Percentiles rank a stretch among this genome's conserved stretches.
Evolutionary conservation across 2,329 filamentous ascomycete genomes (phyloP).

Genomic region (Sporothrix dimorphospora): DNA sequence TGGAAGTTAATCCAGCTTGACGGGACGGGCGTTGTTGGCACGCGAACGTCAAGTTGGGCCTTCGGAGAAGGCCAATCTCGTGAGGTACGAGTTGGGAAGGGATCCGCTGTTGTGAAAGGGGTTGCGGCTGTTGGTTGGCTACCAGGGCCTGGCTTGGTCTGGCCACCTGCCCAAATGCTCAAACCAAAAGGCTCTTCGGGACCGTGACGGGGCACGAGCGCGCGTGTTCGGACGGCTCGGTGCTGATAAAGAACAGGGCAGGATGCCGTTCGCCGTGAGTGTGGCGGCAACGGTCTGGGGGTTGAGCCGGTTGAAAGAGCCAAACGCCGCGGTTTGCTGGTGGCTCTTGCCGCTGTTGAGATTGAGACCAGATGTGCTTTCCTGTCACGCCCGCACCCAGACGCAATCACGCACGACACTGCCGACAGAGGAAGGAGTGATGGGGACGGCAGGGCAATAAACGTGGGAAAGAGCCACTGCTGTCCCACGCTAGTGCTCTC

Average conservation of each 20-base stretch:
- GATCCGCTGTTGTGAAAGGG: background rate
- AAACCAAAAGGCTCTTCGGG: background rate
- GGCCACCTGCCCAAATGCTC: background rate
- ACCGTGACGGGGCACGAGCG: background rate
- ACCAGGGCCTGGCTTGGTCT: background rate
- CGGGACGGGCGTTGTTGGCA: background rate
- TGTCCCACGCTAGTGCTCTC: constrained; percentile 1
- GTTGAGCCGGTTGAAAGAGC: background rate
- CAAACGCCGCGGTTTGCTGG: background rate
- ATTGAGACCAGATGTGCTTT: background rate
- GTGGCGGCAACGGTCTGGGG: background rate
- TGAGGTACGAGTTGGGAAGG: background rate
- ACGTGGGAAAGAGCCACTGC: background rate
- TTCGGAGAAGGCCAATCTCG: background rate
- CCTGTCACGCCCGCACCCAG: background rate
- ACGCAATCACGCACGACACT: background rate
- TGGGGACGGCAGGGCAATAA: background rate
- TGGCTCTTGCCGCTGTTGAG: background rate
- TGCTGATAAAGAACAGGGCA: background rate
- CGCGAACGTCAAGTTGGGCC: background rate
- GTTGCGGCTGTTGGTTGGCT: background rate
- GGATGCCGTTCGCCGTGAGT: background rate
- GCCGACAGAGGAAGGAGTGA: background rate
- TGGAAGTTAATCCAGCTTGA: background rate
- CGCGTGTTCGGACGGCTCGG: background rate